Percentiles rank a stretch among this genome's conserved stretches.
Evolutionary conservation across 164 flowering plant genomes (phyloP).

Genomic region (Chimonanthus salicifolius): DNA sequence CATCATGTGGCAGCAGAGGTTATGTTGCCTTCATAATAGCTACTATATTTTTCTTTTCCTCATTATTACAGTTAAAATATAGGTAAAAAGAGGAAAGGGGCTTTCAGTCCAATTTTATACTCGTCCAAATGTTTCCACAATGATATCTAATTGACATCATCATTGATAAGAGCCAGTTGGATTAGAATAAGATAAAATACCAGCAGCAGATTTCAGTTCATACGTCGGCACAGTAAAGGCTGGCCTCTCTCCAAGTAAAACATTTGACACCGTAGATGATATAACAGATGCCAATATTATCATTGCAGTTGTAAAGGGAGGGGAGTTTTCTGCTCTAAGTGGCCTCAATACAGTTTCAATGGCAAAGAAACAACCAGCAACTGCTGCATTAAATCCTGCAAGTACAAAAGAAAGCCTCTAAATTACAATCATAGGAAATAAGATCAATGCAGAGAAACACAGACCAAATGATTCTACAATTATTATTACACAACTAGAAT

Average conservation of each 20-base stretch:
- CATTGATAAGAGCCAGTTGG: neutral
- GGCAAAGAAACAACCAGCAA: constrained; percentile 98
- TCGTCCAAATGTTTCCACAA: neutral
- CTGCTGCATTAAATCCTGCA: constrained; percentile 97
- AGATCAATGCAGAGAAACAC: constrained; percentile 1
- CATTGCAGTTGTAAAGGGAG: constrained; percentile 99
- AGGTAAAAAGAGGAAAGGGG: neutral
- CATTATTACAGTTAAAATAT: neutral
- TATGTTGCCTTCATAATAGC: neutral
- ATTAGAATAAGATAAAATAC: constrained; percentile 47
- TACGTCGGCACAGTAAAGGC: constrained; percentile 96
- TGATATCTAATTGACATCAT: neutral
- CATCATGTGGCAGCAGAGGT: neutral
- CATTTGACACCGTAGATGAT: constrained; percentile 93
- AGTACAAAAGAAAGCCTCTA: constrained; percentile 13
- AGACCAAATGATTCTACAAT: neutral
- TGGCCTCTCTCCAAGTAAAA: constrained; percentile 84
- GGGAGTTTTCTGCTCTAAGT: constrained; percentile 95
- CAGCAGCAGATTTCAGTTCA: constrained; percentile 99
- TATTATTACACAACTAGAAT: too few species aligned
- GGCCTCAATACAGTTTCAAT: constrained; percentile 97
- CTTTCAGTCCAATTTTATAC: neutral
- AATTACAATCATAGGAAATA: neutral
- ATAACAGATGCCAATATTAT: constrained; percentile 95
- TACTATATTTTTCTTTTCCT: neutral